Evolutionary conservation across 129 eudicot species (phyloP), one percentile per base, ranked within the genome.

Genomic region (Dittrichia graveolens): DNA sequence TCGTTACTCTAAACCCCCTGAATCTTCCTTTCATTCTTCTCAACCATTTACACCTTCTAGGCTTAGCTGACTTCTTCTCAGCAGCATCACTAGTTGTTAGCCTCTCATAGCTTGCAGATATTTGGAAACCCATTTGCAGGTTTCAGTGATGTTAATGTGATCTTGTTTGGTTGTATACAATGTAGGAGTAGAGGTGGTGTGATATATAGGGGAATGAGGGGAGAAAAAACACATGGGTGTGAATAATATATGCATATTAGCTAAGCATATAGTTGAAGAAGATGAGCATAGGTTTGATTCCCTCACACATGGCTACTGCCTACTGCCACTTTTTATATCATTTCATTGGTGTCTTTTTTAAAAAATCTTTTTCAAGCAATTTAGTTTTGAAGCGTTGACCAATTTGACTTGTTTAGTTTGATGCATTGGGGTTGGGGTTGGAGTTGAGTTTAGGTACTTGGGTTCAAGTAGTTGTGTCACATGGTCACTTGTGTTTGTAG

Each of bases 191-290:
- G 5, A 65, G 40, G 9, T 65, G 19, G 18, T 37, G 54, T 18
- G 50, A 18, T 65, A 65, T 65, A 65, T 65, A 65, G 31, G 41
- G 44, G 70, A 43, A 8, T 15, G 15, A 44, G 31, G 15, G 50
- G 49, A 65, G 53, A 42, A 65, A 38, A 65, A 65, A 39, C 70
- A 65, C 70, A 65, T 65, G 70, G 70, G 70, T 65, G 44, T 42
- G 53, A 65, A 65, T n/a, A 39, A 42, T 16, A 64, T 64, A 15
- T 11, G 48, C 7, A 60, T 34, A n/a, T 13, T 0, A 62, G 68
- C 15, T 62, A 7, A 58, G 41, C 41, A 9, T 60, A 34, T 35
- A 2, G 65, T 60, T 60, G 7, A 9, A 43, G n/a, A 65, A 43
- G 70, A 42, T 65, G 39, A 65, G 35, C 9, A 40, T 15, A 44